phyloP scores from a whole-genome alignment of 352 stramenopile species.

The Pythium dissotocum region DNA sequence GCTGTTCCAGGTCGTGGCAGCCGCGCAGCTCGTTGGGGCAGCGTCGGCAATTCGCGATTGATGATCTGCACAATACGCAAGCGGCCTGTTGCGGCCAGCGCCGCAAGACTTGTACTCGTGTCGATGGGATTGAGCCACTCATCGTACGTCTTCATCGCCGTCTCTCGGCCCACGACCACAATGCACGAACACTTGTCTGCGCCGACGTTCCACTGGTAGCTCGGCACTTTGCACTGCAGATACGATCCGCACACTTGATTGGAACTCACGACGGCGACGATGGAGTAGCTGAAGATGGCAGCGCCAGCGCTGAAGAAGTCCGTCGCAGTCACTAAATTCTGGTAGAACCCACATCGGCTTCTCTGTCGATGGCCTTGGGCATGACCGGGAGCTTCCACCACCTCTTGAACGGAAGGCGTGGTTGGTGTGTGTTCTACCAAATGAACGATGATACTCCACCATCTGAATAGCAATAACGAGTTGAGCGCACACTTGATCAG shows the following conservation, averaged over 20 bases:
- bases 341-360: background rate
- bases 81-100: conserved; percentile 15
- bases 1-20: conserved; percentile 3
- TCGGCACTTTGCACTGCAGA: conserved; percentile 21
- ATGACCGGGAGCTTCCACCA: background rate
- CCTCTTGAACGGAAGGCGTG: background rate
- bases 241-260: conserved; percentile 1
- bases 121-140: conserved; percentile 21
- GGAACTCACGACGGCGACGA: conserved; percentile 13
- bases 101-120: background rate
- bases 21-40: conserved; percentile 13
- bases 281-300: conserved; percentile 22
- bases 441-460: conserved; percentile 35
- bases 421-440: background rate
- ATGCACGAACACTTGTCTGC: conserved; percentile 24
- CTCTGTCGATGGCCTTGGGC: background rate
- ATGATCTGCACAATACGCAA: conserved; percentile 25
- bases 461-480: conserved; percentile 43
- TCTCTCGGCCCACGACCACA: conserved; percentile 22
- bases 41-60: conserved; percentile 12
- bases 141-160: background rate
- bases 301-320: conserved; percentile 12
- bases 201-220: conserved; percentile 31
- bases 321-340: background rate
- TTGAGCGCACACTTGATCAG: conserved; percentile 43